phyloP scores from a whole-genome alignment of 2,329 filamentous ascomycete genomes.

The Ceratocystis diversiconidia region DNA sequence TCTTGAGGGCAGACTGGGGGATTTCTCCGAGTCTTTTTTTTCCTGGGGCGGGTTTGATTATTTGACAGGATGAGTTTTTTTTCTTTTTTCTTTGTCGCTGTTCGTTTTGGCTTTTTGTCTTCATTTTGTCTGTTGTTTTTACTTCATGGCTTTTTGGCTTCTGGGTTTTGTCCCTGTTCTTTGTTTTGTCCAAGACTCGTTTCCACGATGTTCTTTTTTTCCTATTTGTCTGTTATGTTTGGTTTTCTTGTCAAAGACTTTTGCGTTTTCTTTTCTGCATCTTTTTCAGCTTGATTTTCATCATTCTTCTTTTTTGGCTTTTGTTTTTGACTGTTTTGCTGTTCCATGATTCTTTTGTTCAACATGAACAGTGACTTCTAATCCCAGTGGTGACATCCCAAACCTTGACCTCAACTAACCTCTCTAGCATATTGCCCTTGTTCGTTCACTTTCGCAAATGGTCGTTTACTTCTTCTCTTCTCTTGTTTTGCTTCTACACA shows the following conservation, averaged over 20 bases:
- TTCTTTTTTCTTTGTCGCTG: background rate
- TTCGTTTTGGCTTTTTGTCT: background rate
- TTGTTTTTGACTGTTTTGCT: constrained; percentile 2
- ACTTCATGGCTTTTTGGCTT: background rate
- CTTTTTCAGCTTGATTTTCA: constrained; percentile 2
- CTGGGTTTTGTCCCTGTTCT: background rate
- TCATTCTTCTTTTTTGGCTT: background rate
- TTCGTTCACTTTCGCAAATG: too few relatives aligned
- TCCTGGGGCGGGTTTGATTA: background rate
- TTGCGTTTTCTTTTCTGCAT: background rate
- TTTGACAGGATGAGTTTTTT: background rate
- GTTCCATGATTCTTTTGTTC: background rate
- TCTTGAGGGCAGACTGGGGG: background rate
- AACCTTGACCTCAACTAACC: too few relatives aligned
- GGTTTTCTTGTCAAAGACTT: background rate
- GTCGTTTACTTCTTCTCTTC: background rate
- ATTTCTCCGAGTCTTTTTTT: background rate
- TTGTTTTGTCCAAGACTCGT: background rate
- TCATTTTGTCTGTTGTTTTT: background rate
- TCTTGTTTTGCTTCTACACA: background rate
- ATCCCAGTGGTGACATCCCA: background rate
- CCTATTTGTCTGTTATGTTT: background rate
- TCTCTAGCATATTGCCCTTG: too few relatives aligned
- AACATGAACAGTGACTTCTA: background rate
- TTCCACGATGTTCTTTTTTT: background rate